Evolutionary conservation across 768 basidiomycete genomes (phyloP).

Genomic region (Tylopilus vinaceipallidus): DNA sequence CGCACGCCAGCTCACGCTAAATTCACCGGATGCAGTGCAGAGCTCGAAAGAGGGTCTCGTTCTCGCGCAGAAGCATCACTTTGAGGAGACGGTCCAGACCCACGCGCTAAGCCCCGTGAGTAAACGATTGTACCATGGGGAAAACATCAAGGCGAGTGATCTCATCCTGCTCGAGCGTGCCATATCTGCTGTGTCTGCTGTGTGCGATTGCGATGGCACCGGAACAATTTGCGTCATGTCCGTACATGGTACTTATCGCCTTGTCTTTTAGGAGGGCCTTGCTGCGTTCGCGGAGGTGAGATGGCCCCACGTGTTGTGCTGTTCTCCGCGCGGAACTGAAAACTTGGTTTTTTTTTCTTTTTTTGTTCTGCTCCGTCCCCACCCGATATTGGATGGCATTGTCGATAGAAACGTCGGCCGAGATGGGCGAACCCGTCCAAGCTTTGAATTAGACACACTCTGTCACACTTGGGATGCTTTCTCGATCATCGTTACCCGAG

Average conservation of each 20-base stretch:
- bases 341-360: neutral
- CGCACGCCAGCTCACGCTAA: constrained; percentile 56
- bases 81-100: constrained; percentile 47
- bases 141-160: constrained; percentile 63
- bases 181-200: too few relatives aligned
- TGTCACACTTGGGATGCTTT: neutral
- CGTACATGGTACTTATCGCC: constrained; percentile 17
- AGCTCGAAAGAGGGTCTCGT: constrained; percentile 71
- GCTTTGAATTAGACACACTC: constrained; percentile 12
- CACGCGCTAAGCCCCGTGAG: constrained; percentile 49
- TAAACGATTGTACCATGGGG: constrained; percentile 53
- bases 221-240: constrained; percentile 4
- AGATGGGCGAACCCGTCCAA: constrained; percentile 20
- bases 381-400: neutral
- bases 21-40: constrained; percentile 80
- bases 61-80: constrained; percentile 49
- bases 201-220: constrained; percentile 2
- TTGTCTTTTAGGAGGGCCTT: constrained; percentile 57
- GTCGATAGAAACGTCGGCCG: constrained; percentile 18
- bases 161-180: too few relatives aligned
- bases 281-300: constrained; percentile 53
- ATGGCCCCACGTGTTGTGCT: constrained; percentile 4
- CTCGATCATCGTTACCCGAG: too few relatives aligned
- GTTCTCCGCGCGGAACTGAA: neutral
- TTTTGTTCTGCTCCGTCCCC: constrained; percentile 1